Conservation (phyloP, 2,329 filamentous ascomycete genomes). For the Trichoderma polysporum region DNA sequence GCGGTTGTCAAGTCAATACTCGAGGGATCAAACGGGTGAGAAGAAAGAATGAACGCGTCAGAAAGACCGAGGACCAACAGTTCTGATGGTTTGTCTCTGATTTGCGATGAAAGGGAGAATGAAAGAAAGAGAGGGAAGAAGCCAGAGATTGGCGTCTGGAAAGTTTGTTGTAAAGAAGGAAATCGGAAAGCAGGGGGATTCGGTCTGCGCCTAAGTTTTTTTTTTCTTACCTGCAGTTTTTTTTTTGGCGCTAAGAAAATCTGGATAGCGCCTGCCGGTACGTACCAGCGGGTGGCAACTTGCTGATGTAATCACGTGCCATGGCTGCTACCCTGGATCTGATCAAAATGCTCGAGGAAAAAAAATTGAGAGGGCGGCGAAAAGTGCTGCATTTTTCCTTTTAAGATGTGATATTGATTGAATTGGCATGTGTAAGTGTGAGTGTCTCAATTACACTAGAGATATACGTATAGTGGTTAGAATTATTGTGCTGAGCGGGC, state of each 20-base stretch:
- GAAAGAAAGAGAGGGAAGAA: constrained; percentile 28
- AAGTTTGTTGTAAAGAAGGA: constrained; percentile 18
- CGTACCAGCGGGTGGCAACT: constrained; percentile 18
- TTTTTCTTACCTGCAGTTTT: constrained; percentile 26
- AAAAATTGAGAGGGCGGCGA: too few relatives aligned
- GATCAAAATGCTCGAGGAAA: background rate
- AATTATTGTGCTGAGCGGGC: background rate
- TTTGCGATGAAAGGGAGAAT: constrained; percentile 25
- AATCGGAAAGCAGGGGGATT: constrained; percentile 17
- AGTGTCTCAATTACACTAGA: background rate
- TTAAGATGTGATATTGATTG: too few relatives aligned
- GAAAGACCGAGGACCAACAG: background rate
- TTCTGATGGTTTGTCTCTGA: constrained; percentile 13
- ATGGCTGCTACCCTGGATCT: constrained; percentile 4
- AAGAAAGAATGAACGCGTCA: constrained; percentile 16
- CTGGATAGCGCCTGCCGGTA: constrained; percentile 17
- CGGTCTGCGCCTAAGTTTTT: constrained; percentile 25
- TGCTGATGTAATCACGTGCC: constrained; percentile 16
- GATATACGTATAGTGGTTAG: background rate
- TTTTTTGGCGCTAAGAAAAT: constrained; percentile 26
- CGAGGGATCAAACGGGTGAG: background rate
- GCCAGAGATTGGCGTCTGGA: constrained; percentile 1
- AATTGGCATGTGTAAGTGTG: too few relatives aligned
- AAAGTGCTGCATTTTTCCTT: too few relatives aligned
- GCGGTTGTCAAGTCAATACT: constrained; percentile 18